These are phyloP conservation scores for Purpureocillium takamizusanense DNA, from an alignment of 2,329 filamentous ascomycete genomes.

Conservation along the genomic window DNA sequence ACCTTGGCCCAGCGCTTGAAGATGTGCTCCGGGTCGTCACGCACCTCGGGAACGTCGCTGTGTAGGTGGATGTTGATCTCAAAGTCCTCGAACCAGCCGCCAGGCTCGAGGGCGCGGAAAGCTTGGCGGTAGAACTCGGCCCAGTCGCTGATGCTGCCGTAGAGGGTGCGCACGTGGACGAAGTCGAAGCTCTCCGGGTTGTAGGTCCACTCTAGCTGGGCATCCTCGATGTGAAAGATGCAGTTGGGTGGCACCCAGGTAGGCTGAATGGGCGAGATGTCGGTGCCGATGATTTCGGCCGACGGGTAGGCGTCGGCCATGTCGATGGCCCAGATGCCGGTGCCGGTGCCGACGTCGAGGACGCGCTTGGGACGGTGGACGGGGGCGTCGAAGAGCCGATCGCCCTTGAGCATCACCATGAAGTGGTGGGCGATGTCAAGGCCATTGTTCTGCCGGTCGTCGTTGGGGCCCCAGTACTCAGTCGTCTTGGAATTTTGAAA, in stretches of 20 bases:
- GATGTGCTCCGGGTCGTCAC: slow-evolving; percentile 14
- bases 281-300: slow-evolving; percentile 38
- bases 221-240: slow-evolving; percentile 22
- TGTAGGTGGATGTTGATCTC: slow-evolving; percentile 11
- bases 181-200: slow-evolving; percentile 38
- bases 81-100: slow-evolving; percentile 32
- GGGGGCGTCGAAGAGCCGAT: slow-evolving; percentile 7
- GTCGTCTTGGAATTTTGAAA: slow-evolving; percentile 18
- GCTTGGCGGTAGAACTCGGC: slow-evolving; percentile 39
- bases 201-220: slow-evolving; percentile 19
- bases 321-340: slow-evolving; percentile 51
- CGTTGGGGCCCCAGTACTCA: slow-evolving; percentile 18
- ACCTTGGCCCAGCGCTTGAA: slow-evolving; percentile 16
- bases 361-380: slow-evolving; percentile 5
- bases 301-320: slow-evolving; percentile 32
- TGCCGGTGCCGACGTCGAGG: slow-evolving; percentile 46
- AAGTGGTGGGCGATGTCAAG: slow-evolving; percentile 17
- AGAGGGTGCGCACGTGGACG: slow-evolving; percentile 49
- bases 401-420: slow-evolving; percentile 13
- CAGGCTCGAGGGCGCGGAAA: slow-evolving; percentile 44
- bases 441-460: slow-evolving; percentile 14
- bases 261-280: slow-evolving; percentile 49
- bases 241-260: slow-evolving; percentile 28
- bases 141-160: slow-evolving; percentile 49
- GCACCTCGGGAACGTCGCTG: slow-evolving; percentile 12